Evolutionary conservation across 495 filamentous ascomycete genomes (phyloP), one percentile per base, ranked within the genome.

Genomic region (Hyaloscypha bicolor): DNA sequence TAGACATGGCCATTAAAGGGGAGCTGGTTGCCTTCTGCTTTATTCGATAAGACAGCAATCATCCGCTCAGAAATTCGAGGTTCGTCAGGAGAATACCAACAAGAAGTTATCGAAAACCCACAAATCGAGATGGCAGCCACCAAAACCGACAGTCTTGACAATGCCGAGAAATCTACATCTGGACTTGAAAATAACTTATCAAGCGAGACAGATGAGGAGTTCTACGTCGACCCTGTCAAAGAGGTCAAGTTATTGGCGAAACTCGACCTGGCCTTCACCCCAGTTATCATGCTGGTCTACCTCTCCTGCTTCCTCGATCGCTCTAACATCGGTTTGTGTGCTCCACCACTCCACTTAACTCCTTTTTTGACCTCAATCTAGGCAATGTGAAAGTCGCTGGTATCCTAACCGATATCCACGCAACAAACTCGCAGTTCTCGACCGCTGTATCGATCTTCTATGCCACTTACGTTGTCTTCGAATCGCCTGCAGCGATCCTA

Each of bases 401-500:
- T 14, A 81, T 83, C 73, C 77, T 78, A 8, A 76, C 78, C 59
- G 82, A 80, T 61, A 80, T 85, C 55, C 67, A 74, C 3, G 77
- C 81, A 12, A 79, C 79, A 0, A 52, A 55, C 11, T 8, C 29
- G 21, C 74, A 85, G 71, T 84, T 80, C 68, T 77, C 78, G 1
- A 83, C 76, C 8, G 81, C 82, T 3, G 76, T 83, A 0, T 82
- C 82, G 6, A 81, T 85, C 60, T 83, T 84, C 64, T 85, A 82
- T 64, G 82, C 77, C 6, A 83, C 82, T 16, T 85, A 85, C 61
- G 81, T 84, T 6, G 60, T 77, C 12, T 77, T 82, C 63, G 79
- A 83, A 60, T 73, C 78, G 9, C 78, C 81, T 0, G 78, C 79
- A 1, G 76, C 82, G 16, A 60, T 81, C 14, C 76, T 85, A 69